phyloP scores from a whole-genome alignment of 805 yeast species.

The Komagataella pastoris region DNA sequence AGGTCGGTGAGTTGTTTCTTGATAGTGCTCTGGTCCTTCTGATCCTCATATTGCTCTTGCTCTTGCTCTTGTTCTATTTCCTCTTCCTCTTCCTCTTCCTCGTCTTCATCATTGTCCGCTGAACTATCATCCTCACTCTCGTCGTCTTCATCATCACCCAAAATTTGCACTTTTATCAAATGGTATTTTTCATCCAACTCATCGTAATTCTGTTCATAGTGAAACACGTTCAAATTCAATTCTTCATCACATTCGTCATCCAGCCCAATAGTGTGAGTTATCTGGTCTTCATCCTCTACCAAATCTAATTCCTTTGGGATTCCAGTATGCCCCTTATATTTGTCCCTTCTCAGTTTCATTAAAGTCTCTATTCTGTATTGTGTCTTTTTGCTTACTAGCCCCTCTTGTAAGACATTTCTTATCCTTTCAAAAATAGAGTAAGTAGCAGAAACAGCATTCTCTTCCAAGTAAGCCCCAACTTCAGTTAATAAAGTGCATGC shows the following conservation, averaged over 20 bases:
- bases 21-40: slow-evolving; percentile 10
- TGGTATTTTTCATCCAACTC: slow-evolving; percentile 35
- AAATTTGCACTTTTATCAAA: slow-evolving; percentile 25
- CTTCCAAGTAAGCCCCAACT: slow-evolving; percentile 37
- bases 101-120: slow-evolving; percentile 12
- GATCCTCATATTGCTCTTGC: slow-evolving; percentile 54
- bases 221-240: slow-evolving; percentile 33
- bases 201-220: slow-evolving; percentile 35
- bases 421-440: slow-evolving; percentile 41
- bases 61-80: slow-evolving; percentile 36
- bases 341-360: slow-evolving; percentile 33
- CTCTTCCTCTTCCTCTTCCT: slow-evolving; percentile 27
- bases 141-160: slow-evolving; percentile 21
- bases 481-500: slow-evolving; percentile 33
- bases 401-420: slow-evolving; percentile 46
- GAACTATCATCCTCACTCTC: slow-evolving; percentile 7
- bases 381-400: slow-evolving; percentile 25
- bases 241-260: slow-evolving; percentile 35
- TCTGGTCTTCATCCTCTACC: slow-evolving; percentile 50
- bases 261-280: slow-evolving; percentile 40
- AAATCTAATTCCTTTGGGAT: slow-evolving; percentile 38
- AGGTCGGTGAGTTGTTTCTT: slow-evolving; percentile 39
- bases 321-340: slow-evolving; percentile 23
- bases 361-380: slow-evolving; percentile 35
- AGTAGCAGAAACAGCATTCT: slow-evolving; percentile 28